Percentiles rank a stretch among this genome's conserved stretches.
Conservation (phyloP, 495 filamentous ascomycete genomes). For the Xylaria telfairii region DNA sequence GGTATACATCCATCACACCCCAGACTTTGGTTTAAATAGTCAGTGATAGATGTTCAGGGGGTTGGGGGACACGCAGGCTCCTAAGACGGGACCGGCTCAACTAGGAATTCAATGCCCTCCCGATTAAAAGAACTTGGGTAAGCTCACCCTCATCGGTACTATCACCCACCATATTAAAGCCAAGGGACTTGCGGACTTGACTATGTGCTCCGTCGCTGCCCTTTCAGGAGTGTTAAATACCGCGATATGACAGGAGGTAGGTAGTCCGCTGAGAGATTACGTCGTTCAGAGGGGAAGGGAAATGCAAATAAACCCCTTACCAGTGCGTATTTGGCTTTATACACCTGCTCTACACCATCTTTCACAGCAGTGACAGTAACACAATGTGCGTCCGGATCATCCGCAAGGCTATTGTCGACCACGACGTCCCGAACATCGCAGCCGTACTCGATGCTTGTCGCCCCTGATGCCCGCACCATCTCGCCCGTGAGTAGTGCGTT, state of each 20-base stretch:
- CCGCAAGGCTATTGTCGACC: constrained; percentile 52
- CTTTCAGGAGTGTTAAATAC: constrained; percentile 40
- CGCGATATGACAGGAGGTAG: background rate
- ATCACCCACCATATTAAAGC: constrained; percentile 76
- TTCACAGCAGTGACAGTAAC: constrained; percentile 61
- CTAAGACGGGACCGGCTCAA: background rate
- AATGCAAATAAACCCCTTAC: constrained; percentile 47
- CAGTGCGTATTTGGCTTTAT: constrained; percentile 71
- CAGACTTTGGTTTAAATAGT: constrained; percentile 37
- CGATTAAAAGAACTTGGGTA: background rate
- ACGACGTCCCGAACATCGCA: constrained; percentile 60
- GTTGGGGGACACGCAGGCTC: background rate
- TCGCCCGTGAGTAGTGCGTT: constrained; percentile 66
- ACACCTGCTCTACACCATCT: constrained; percentile 57
- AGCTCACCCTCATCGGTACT: constrained; percentile 63
- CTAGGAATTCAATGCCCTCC: background rate
- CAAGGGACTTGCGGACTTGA: constrained; percentile 68
- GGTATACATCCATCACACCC: constrained; percentile 85
- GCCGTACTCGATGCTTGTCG: constrained; percentile 65
- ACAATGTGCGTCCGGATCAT: constrained; percentile 55
- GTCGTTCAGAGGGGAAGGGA: background rate
- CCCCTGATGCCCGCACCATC: constrained; percentile 50
- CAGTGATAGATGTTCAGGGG: background rate
- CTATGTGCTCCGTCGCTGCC: constrained; percentile 84
- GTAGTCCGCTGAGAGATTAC: background rate